These are phyloP conservation scores for Termitomyces sp. DNA, from an alignment of 768 basidiomycete genomes.

Conservation along the genomic window DNA sequence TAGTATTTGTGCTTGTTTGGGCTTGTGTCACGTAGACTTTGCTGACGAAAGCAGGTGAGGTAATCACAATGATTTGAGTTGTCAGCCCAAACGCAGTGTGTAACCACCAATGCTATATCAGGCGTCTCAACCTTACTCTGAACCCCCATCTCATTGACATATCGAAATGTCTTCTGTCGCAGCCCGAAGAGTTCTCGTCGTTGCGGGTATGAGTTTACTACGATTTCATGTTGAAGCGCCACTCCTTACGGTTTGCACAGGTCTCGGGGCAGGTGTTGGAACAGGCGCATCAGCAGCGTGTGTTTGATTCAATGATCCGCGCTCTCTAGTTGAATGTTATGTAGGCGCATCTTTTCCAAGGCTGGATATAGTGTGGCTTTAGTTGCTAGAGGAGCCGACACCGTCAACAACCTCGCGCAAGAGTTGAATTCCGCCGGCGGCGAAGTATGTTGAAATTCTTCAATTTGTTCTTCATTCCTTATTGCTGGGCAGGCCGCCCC, in stretches of 20 bases:
- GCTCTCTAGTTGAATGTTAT: constrained; percentile 3
- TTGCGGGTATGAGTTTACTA: constrained; percentile 40
- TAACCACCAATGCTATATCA: background rate
- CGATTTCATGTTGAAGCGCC: background rate
- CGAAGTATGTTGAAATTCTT: constrained; percentile 35
- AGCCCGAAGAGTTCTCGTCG: constrained; percentile 51
- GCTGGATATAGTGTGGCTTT: constrained; percentile 68
- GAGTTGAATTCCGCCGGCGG: constrained; percentile 61
- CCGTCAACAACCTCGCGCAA: constrained; percentile 50
- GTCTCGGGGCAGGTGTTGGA: constrained; percentile 46
- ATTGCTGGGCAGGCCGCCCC: constrained; percentile 45
- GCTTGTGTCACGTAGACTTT: no score
- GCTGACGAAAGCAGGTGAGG: background rate
- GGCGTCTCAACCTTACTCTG: background rate
- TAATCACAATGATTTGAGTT: background rate
- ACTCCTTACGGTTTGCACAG: constrained; percentile 20
- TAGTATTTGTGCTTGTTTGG: no score
- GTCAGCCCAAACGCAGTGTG: no score
- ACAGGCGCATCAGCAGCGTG: constrained; percentile 63
- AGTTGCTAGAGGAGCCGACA: constrained; percentile 54
- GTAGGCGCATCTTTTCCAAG: constrained; percentile 58
- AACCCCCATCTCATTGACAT: background rate
- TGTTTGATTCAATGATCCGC: constrained; percentile 20
- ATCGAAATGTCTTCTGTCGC: constrained; percentile 27
- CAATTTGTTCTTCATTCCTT: background rate